Evolutionary conservation across 371 early-diverging fungal genomes (phyloP), one percentile per base, ranked within the genome.

Genomic region (Caulochytrium protostelioides): DNA sequence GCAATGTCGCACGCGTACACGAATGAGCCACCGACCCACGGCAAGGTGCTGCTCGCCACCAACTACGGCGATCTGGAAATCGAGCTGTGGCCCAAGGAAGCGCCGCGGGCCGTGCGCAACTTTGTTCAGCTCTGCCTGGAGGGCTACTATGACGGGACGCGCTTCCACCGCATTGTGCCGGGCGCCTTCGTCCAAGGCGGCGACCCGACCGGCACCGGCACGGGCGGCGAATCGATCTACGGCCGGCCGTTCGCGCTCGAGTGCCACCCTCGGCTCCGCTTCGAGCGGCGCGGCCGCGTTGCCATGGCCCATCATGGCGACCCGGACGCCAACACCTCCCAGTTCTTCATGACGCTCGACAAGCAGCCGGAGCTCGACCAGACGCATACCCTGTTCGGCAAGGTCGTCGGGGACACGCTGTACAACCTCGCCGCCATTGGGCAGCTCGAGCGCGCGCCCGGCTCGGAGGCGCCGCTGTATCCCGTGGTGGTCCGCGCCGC

Each of bases 111-210:
- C 9, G 69, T 78, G 39, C 71, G 90, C 27, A 91, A 91, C 49
- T 89, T 91, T 57, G 60, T 91, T 6, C 92, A 89, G 50, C 65
- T 89, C 3, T 77, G 54, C 40, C 22, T 59, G 44, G 59, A 62
- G 41, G 63, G 63, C 5, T 57, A 52, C 38, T 90, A 90, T 43
- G 74, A 86, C 44, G 57, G 64, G 16, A 78, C 78, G 3, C 69
- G 77, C 6, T 87, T 92, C 48, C 91, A 90, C 50, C 70, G 92
- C 15, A 60, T 86, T 12, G 73, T 92, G 4, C 69, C 76, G 4
- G 65, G 61, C 24, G 90, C 90, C 41, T 79, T 90, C 47, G 70
- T 94, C 3, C 98, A 98, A 50, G 89, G 90, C 15, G 98, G 98
- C 32, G 98, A 97, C 56, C 87, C 97, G 2, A 81, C 59, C n/a